phyloP scores from a whole-genome alignment of 2,329 filamentous ascomycete genomes.

The Penicillium sp. region DNA sequence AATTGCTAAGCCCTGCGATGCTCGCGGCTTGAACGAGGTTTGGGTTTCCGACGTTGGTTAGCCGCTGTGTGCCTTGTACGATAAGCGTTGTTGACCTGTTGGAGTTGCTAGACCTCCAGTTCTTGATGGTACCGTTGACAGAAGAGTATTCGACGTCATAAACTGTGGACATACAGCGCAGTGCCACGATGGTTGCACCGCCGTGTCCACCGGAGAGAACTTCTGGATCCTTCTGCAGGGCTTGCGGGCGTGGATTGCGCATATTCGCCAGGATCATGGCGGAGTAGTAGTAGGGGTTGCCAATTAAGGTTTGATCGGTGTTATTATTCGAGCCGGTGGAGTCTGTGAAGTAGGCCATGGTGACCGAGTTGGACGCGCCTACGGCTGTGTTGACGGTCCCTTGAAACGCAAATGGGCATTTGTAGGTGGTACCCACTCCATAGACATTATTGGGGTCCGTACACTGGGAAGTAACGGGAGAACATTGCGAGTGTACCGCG shows the following conservation, averaged over 20 bases:
- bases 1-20: not conserved
- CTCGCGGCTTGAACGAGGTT: not conserved
- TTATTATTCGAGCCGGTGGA: not conserved
- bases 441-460: not conserved
- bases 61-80: not conserved
- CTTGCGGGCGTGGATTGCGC: not conserved
- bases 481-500: not conserved
- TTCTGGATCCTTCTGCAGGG: conserved; percentile 1
- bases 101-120: not conserved
- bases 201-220: conserved; percentile 1
- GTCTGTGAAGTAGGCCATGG: conserved; percentile 5
- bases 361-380: conserved; percentile 1
- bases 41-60: not conserved
- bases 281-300: conserved; percentile 1
- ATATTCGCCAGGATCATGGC: conserved; percentile 4
- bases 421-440: not conserved
- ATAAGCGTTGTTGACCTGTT: not conserved
- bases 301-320: not conserved
- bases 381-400: conserved; percentile 2
- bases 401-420: conserved; percentile 2
- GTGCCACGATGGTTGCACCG: not conserved
- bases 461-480: conserved; percentile 1
- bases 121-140: not conserved
- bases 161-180: not conserved
- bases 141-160: conserved; percentile 2